Conservation (phyloP, 169 alveolate genomes). For the Theileria sp. region DNA sequence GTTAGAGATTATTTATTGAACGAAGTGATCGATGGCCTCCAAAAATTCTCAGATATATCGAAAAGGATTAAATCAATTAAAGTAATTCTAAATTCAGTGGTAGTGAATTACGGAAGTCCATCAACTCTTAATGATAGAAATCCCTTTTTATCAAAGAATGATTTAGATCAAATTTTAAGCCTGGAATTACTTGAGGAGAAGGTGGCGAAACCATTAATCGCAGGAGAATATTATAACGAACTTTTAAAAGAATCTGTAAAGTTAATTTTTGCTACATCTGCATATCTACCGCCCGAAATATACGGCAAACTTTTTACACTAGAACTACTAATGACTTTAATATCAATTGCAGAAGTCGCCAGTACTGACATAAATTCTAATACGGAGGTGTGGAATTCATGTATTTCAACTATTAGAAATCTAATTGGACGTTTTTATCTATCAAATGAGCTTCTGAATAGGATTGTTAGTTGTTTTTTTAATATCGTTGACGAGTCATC, state of each 20-base stretch:
- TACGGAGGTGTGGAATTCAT: slow-evolving; percentile 36
- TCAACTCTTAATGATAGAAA: background rate
- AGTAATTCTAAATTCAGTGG: slow-evolving; percentile 34
- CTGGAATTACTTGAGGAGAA: slow-evolving; percentile 15
- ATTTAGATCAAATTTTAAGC: slow-evolving; percentile 21
- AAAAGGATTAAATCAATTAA: slow-evolving; percentile 23
- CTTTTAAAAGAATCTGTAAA: slow-evolving; percentile 29
- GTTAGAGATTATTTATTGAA: slow-evolving; percentile 41
- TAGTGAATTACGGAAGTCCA: slow-evolving; percentile 27
- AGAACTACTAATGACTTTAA: slow-evolving; percentile 17
- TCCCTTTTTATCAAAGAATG: slow-evolving; percentile 17
- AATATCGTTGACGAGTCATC: slow-evolving; percentile 22
- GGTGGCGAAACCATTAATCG: slow-evolving; percentile 15
- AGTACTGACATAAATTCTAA: slow-evolving; percentile 7
- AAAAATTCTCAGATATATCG: slow-evolving; percentile 4
- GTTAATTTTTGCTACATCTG: slow-evolving; percentile 20
- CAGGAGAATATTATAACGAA: slow-evolving; percentile 32
- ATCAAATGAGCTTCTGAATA: slow-evolving; percentile 10
- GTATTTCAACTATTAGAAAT: slow-evolving; percentile 35
- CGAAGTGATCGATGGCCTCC: slow-evolving; percentile 38
- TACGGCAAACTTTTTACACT: slow-evolving; percentile 12
- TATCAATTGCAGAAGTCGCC: slow-evolving; percentile 24
- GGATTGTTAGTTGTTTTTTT: slow-evolving; percentile 5
- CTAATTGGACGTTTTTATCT: slow-evolving; percentile 6
- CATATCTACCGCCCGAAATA: slow-evolving; percentile 20